Base-by-base conservation (phyloP, 2,329 filamentous ascomycete species). In the Aspergillus fructus region DNA sequence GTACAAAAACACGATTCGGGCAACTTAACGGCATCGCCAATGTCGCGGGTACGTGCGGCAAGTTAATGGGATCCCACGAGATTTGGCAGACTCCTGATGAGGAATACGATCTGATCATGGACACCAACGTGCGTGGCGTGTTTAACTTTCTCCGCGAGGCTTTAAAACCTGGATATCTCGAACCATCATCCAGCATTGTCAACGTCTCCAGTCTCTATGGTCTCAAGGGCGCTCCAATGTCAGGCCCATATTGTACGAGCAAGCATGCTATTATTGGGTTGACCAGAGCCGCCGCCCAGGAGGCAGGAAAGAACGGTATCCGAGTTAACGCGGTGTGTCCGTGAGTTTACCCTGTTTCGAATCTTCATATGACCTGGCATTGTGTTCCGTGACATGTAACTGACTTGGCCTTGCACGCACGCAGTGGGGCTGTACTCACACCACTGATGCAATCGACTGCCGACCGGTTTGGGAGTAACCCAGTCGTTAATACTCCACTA, bases 291-390 rank as follows among this genome's bases (percentile, higher is more conserved):
- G 53, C 47, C 15, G 53, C 53, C 1, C 4, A n/a, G 6, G 53
- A 56, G 39, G n/a, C n/a, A n/a, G n/a, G n/a, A n/a, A 45, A 19
- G 12, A 12, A 19, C 3, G 41, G 27, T 24, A 55, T 55, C 39
- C 53, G 53, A n/a, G 24, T 56, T 11, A 56, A 56, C 21, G 47
- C 40, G 4, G 40, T 56, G 15, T 37, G 24, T 30, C 53, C 53
- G 53, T n/a, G n/a, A n/a, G n/a, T n/a, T n/a, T n/a, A n/a, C n/a
- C n/a, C n/a, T n/a, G n/a, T n/a, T n/a, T n/a, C n/a, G n/a, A n/a
- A n/a, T n/a, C n/a, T n/a, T n/a, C n/a, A n/a, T n/a, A n/a, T n/a
- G n/a, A n/a, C n/a, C n/a, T n/a, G n/a, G n/a, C n/a, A n/a, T n/a
- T n/a, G n/a, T n/a, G n/a, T n/a, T n/a, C n/a, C n/a, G n/a, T n/a